A percentile compares a stretch with the other conserved stretches of the same genome.
These are phyloP conservation scores for Coniferiporia sulphurascens DNA, from an alignment of 1,284 basidiomycete genomes.

Conservation along the genomic window DNA sequence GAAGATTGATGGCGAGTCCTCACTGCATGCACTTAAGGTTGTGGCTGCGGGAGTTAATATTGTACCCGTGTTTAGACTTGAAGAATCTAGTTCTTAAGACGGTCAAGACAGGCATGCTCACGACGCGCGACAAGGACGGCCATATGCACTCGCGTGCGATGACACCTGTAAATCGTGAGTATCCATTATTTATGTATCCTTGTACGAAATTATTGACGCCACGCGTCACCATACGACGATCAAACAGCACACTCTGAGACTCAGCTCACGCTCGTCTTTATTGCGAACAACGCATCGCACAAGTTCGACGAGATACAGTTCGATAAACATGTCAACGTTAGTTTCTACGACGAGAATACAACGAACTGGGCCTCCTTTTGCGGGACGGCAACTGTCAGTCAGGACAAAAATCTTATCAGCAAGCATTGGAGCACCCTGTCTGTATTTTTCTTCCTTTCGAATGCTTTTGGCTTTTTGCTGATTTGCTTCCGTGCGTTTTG, in stretches of 20 bases:
- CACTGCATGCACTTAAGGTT: background rate
- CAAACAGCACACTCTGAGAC: slow-evolving; percentile 39
- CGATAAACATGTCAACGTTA: slow-evolving; percentile 76
- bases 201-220: no score
- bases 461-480: background rate
- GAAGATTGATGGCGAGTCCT: slow-evolving; percentile 52
- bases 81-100: slow-evolving; percentile 51
- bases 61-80: slow-evolving; percentile 36
- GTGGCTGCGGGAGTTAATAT: background rate
- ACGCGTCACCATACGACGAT: no score
- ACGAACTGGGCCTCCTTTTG: slow-evolving; percentile 86
- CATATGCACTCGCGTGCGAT: slow-evolving; percentile 80
- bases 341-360: slow-evolving; percentile 66
- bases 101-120: slow-evolving; percentile 74
- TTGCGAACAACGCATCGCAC: slow-evolving; percentile 72
- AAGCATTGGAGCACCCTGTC: slow-evolving; percentile 64
- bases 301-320: slow-evolving; percentile 78
- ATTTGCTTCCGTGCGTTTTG: background rate
- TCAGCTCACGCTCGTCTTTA: slow-evolving; percentile 59
- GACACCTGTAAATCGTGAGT: slow-evolving; percentile 65
- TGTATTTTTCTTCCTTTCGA: slow-evolving; percentile 23
- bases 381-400: slow-evolving; percentile 65
- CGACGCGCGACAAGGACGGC: slow-evolving; percentile 71
- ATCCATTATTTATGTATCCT: no score
- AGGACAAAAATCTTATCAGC: slow-evolving; percentile 62